phyloP scores from a whole-genome alignment of 129 eudicot species.

The Artemisia argyi region DNA sequence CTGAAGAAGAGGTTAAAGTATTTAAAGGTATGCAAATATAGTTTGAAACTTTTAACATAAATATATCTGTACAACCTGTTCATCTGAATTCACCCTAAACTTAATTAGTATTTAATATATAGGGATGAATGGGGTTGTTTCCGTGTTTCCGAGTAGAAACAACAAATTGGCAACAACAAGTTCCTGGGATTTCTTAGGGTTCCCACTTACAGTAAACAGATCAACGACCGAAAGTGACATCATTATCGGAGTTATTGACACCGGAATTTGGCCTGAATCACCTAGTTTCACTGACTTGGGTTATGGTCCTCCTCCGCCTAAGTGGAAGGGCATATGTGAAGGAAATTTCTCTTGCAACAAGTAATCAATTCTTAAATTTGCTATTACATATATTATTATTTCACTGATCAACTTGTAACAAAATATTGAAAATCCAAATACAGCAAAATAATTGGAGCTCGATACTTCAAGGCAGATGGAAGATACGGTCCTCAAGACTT shows the following conservation, averaged over 20 bases:
- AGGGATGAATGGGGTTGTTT: conserved; percentile 12
- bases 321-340: conserved; percentile 19
- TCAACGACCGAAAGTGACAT: conserved; percentile 19
- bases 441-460: conserved; percentile 16
- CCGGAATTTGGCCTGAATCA: conserved; percentile 12
- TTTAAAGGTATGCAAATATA: not conserved
- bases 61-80: not conserved
- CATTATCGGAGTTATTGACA: conserved; percentile 10
- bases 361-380: not conserved
- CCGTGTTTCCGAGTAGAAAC: conserved; percentile 9
- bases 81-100: not conserved
- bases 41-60: not conserved
- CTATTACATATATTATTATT: not conserved
- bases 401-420: too few relatives aligned
- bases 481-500: not conserved
- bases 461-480: conserved; percentile 8
- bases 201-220: conserved; percentile 7
- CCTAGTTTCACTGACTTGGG: conserved; percentile 2
- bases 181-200: conserved; percentile 12
- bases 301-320: conserved; percentile 15
- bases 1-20: not conserved
- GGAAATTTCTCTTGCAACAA: conserved; percentile 12
- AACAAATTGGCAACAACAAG: conserved; percentile 1
- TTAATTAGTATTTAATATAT: not conserved
- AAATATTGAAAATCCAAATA: not conserved